phyloP scores from a whole-genome alignment of 176 grass and related monocot species.

The Bromus sterilis region DNA sequence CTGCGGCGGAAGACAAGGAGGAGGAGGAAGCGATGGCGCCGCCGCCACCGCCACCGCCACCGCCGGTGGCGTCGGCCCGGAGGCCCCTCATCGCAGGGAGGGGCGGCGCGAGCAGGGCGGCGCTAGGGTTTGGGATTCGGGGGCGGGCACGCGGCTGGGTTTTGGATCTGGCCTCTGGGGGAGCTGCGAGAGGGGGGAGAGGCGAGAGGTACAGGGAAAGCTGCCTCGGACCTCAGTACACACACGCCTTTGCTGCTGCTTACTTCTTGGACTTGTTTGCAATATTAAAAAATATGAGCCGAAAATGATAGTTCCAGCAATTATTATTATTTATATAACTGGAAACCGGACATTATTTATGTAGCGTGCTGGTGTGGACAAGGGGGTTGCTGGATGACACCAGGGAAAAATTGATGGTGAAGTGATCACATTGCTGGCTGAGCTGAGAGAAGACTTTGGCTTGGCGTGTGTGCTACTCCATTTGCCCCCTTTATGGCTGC shows the following conservation, averaged over 20 bases:
- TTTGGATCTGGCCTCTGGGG: conserved; percentile 38
- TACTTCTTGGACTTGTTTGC: not conserved
- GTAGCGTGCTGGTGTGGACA: not conserved
- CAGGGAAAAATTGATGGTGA: not conserved
- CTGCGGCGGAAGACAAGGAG: conserved; percentile 13
- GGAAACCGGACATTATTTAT: not conserved
- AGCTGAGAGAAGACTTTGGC: conserved; percentile 10
- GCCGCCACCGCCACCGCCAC: not conserved
- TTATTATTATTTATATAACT: not conserved
- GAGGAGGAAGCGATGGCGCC: not conserved
- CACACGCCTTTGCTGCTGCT: not conserved
- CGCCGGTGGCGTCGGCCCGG: not conserved
- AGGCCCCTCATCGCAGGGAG: conserved; percentile 15
- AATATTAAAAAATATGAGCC: not conserved
- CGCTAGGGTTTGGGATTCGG: conserved; percentile 22
- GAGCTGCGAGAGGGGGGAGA: not conserved
- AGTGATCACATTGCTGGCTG: not conserved
- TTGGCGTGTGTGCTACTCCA: conserved; percentile 32
- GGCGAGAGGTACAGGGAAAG: not conserved
- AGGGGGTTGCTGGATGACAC: not conserved
- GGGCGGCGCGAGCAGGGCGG: not conserved
- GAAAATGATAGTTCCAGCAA: not conserved
- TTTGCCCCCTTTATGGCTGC: not conserved
- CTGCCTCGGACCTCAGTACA: conserved; percentile 8
- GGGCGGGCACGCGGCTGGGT: not conserved